Base-by-base conservation (phyloP, 139 green algal species). In the Chlorella sp. region DNA sequence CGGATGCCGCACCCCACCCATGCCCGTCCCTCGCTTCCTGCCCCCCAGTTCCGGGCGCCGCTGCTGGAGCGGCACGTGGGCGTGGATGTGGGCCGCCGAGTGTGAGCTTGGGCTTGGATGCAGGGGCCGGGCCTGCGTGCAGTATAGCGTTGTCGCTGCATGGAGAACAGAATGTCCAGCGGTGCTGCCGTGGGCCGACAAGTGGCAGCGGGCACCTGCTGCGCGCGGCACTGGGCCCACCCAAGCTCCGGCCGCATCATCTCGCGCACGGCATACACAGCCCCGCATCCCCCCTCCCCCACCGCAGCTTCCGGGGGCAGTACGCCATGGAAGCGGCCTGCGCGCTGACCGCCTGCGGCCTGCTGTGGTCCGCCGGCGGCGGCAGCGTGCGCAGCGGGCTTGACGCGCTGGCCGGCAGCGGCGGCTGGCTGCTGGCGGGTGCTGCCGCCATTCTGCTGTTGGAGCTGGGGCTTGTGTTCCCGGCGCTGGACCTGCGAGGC, bases 81-180 rank as follows among this genome's bases (percentile, higher is more conserved):
- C 0, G 81, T 85, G 68, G 81, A 85, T 30, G 69, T 85, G 48
- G 81, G 81, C 1, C 81, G 81, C 4, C 81, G 70, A 38, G 81
- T 85, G 48, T 85, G 67, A 73, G 34, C 34, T 28, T 72, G 65
- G 41, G 67, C 24, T 30, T n/a, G 38, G 16, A 16, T 32, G 32
- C 64, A 70, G 24, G 56, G 56, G 16, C 8, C 56, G 56, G 28
- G 56, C 56, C 56, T 28, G 56, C 56, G 56, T 28, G 11, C 11
- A 65, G 16, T 65, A 20, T n/a, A n/a, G 56, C 56, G n/a, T n/a
- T n/a, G n/a, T n/a, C n/a, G n/a, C n/a, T n/a, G n/a, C n/a, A n/a
- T n/a, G n/a, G n/a, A n/a, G n/a, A n/a, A n/a, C n/a, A 20, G 22
- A 68, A 36, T 68, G 60, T 9, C 7, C 60, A 68, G 30, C 32